Percentiles rank a stretch among this genome's conserved stretches.
These are phyloP conservation scores for Boechera divaricarpa DNA, from an alignment of 345 rosid species.

Conservation along the genomic window DNA sequence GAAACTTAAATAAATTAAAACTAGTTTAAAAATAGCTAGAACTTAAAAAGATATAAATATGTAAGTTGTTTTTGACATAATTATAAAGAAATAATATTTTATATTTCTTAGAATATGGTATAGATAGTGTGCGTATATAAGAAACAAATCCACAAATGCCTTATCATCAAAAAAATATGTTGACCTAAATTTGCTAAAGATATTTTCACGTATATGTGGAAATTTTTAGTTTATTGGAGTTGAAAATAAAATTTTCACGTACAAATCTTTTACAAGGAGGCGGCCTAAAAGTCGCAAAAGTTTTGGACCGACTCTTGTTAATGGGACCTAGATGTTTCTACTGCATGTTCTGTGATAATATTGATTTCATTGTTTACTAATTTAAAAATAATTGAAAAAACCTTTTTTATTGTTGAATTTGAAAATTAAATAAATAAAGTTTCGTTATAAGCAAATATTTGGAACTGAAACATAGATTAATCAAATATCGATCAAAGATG, in stretches of 20 bases:
- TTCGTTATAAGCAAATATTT: not conserved
- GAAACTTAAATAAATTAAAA: not conserved
- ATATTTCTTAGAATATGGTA: not conserved
- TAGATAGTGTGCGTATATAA: slow-evolving; percentile 1
- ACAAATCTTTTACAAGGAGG: not conserved
- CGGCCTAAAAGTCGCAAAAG: slow-evolving; percentile 27
- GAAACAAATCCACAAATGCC: not conserved
- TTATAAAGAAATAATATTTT: not conserved
- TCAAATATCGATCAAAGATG: not conserved
- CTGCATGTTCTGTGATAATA: not conserved
- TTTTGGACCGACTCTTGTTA: slow-evolving; percentile 22
- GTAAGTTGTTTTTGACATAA: not conserved
- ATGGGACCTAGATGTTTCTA: slow-evolving; percentile 21
- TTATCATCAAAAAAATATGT: not conserved
- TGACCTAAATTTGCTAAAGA: not conserved
- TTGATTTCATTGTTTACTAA: not conserved
- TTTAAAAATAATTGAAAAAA: not conserved
- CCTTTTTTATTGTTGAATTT: not conserved
- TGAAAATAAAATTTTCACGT: not conserved
- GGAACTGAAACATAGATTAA: not conserved
- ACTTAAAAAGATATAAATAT: not conserved
- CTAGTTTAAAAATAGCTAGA: not conserved
- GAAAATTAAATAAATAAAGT: not conserved
- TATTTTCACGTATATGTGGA: too few species aligned
- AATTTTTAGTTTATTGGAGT: not conserved